These are phyloP conservation scores for Huntiella decipiens DNA, from an alignment of 2,329 filamentous ascomycete genomes.

Conservation along the genomic window DNA sequence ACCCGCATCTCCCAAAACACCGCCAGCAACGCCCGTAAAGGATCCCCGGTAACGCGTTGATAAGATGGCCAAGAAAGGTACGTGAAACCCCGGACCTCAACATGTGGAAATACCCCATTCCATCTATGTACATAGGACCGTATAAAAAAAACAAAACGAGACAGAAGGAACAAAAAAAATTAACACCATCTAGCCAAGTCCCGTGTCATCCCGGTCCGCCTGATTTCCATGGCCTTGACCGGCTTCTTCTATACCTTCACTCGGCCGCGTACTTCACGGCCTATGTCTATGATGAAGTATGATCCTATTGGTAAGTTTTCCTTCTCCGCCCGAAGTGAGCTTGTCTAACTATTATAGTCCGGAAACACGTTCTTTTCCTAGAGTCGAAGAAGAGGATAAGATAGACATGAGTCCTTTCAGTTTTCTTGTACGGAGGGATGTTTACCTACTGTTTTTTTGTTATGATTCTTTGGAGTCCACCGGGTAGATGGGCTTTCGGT, in stretches of 20 bases:
- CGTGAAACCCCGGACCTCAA: background rate
- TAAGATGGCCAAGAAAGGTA: slow-evolving; percentile 22
- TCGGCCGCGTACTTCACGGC: slow-evolving; percentile 59
- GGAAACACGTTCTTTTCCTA: slow-evolving; percentile 87
- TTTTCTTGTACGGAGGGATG: background rate
- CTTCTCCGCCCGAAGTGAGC: background rate
- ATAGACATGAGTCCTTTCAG: slow-evolving; percentile 17
- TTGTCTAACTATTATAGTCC: slow-evolving; percentile 37
- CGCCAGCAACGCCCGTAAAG: background rate
- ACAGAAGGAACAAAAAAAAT: background rate
- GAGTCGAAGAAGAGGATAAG: slow-evolving; percentile 70
- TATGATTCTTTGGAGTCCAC: no score
- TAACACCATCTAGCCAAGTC: slow-evolving; percentile 48
- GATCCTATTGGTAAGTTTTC: slow-evolving; percentile 63
- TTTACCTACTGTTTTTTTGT: no score
- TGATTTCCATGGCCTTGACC: slow-evolving; percentile 96
- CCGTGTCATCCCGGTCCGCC: slow-evolving; percentile 78
- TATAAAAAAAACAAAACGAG: background rate
- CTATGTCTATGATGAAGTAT: slow-evolving; percentile 97
- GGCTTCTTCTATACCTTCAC: slow-evolving; percentile 90
- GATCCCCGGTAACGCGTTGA: background rate
- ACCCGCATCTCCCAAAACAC: background rate
- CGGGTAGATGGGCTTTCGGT: no score
- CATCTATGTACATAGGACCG: background rate
- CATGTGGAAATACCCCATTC: no score